Conservation (phyloP, 1,139 yeast species). For the Sugiyamaella japonica region DNA sequence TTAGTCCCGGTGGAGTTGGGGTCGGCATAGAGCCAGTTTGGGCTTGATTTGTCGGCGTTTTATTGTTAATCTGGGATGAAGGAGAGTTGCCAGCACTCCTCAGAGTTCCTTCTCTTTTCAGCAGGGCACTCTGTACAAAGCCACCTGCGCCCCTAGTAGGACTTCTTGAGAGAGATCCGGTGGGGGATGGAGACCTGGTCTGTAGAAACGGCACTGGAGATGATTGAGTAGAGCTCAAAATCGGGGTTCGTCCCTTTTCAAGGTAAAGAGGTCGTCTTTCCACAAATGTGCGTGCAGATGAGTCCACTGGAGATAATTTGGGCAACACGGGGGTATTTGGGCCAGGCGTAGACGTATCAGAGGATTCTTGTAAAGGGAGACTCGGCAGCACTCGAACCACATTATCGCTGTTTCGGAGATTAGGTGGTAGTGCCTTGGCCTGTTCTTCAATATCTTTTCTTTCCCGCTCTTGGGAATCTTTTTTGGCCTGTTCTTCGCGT, state of each 20-base stretch:
- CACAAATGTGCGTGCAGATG: slow-evolving; percentile 9
- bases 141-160: slow-evolving; percentile 35
- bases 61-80: not conserved
- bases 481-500: slow-evolving; percentile 10
- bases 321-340: not conserved
- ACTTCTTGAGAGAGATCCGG: slow-evolving; percentile 23
- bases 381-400: slow-evolving; percentile 6
- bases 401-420: slow-evolving; percentile 3
- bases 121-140: slow-evolving; percentile 38
- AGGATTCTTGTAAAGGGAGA: not conserved
- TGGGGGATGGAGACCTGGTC: slow-evolving; percentile 22
- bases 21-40: not conserved
- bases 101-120: slow-evolving; percentile 29
- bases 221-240: slow-evolving; percentile 8
- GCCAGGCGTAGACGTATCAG: slow-evolving; percentile 4
- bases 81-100: slow-evolving; percentile 11
- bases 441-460: slow-evolving; percentile 11
- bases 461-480: slow-evolving; percentile 3
- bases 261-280: slow-evolving; percentile 16
- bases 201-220: slow-evolving; percentile 18
- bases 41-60: slow-evolving; percentile 5
- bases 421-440: slow-evolving; percentile 5
- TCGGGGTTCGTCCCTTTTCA: slow-evolving; percentile 14
- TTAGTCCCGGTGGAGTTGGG: not conserved
- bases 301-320: slow-evolving; percentile 3